Percentiles rank a stretch among this genome's conserved stretches.
Conservation (phyloP, 164 flowering plant species). For the Cinnamomum micranthum region DNA sequence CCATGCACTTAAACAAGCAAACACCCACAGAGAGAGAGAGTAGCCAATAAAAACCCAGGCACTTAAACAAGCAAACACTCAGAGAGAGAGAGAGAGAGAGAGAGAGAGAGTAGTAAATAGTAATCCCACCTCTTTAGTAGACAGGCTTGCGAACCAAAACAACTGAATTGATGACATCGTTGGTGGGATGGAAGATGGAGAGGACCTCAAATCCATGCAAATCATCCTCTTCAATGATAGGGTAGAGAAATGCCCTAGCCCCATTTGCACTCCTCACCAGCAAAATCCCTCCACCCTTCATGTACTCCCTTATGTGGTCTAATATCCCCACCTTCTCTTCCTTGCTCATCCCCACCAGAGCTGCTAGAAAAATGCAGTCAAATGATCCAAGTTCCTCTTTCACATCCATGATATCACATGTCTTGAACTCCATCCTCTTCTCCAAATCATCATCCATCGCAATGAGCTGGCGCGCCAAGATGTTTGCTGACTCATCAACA, state of each 20-base stretch:
- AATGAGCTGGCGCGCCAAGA: conserved; percentile 24
- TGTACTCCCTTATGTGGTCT: conserved; percentile 42
- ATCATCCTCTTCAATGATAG: conserved; percentile 44
- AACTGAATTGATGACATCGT: conserved; percentile 54
- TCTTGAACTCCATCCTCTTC: conserved; percentile 51
- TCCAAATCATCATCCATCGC: conserved; percentile 32
- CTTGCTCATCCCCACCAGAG: conserved; percentile 59
- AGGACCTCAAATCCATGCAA: conserved; percentile 46
- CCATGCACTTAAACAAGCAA: too few species aligned
- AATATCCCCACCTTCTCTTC: conserved; percentile 42
- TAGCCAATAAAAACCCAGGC: too few species aligned
- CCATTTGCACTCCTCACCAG: conserved; percentile 58
- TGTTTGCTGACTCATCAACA: conserved; percentile 28
- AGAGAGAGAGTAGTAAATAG: too few species aligned
- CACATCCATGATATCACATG: conserved; percentile 39
- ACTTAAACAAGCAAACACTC: too few species aligned
- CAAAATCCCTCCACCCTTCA: conserved; percentile 39
- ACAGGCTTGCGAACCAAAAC: conserved; percentile 35
- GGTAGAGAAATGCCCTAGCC: conserved; percentile 53
- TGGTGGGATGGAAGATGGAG: conserved; percentile 44
- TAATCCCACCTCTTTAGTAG: background rate
- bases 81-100: too few species aligned
- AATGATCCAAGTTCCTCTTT: conserved; percentile 34
- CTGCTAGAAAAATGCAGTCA: conserved; percentile 52
- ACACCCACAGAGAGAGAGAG: too few species aligned